Conservation (phyloP, 371 early-diverging fungal species). For the Nosema bombycis region DNA sequence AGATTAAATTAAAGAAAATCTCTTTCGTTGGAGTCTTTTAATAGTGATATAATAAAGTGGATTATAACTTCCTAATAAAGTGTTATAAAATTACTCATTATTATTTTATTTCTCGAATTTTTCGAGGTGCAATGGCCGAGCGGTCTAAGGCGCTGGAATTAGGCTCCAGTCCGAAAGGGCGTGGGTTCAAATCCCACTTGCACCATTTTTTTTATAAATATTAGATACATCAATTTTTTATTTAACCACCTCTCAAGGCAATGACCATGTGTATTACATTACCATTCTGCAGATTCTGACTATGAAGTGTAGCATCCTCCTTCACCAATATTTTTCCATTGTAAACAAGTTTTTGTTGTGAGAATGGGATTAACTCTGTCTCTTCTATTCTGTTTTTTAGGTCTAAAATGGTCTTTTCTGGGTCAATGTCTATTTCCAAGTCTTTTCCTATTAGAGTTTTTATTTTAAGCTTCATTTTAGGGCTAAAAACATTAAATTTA, state of each 20-base stretch:
- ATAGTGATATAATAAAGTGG: too few relatives aligned
- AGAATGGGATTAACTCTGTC: constrained; percentile 49
- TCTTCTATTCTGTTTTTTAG: constrained; percentile 54
- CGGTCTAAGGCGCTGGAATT: constrained; percentile 64
- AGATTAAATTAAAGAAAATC: too few relatives aligned
- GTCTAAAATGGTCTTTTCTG: constrained; percentile 38
- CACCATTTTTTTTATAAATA: constrained; percentile 42
- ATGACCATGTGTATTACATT: constrained; percentile 87
- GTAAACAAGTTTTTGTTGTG: constrained; percentile 59
- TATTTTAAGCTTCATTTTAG: constrained; percentile 53
- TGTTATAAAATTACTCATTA: too few relatives aligned
- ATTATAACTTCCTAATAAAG: too few relatives aligned
- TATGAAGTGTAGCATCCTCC: constrained; percentile 73
- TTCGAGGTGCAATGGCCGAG: constrained; percentile 60
- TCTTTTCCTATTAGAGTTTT: constrained; percentile 59
- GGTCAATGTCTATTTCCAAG: constrained; percentile 49
- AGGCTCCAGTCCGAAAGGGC: constrained; percentile 60
- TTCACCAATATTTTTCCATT: constrained; percentile 59
- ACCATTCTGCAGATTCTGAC: constrained; percentile 75
- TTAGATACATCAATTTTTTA: neutral
- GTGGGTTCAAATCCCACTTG: constrained; percentile 62
- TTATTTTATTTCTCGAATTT: neutral
- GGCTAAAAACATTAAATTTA: neutral
- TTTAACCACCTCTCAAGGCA: constrained; percentile 83
- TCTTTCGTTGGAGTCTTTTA: too few relatives aligned